A percentile compares a stretch with the other conserved stretches of the same genome.
These are phyloP conservation scores for Mycena galericulata DNA, from an alignment of 768 basidiomycete genomes.

Conservation along the genomic window DNA sequence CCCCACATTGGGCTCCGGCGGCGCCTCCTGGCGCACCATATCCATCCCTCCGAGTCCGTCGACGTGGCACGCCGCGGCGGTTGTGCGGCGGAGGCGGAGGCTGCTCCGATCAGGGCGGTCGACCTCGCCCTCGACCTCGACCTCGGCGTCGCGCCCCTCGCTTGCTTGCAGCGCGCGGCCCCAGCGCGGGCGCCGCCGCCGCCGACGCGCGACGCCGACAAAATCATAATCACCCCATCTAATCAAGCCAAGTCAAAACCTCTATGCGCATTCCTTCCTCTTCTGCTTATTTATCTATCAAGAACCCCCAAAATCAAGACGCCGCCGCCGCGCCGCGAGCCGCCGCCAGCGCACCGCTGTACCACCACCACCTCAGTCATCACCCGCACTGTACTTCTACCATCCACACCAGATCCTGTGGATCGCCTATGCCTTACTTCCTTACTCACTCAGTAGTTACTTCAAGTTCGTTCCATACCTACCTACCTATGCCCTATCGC, in stretches of 20 bases:
- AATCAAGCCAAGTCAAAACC: neutral
- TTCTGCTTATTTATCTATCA: neutral
- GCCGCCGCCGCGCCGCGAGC: neutral
- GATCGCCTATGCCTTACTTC: too few relatives aligned
- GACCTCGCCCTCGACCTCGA: neutral
- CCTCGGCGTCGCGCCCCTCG: neutral
- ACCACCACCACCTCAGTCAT: constrained; percentile 4
- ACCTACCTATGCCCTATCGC: too few relatives aligned
- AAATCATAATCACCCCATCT: too few relatives aligned
- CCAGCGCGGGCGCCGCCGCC: too few relatives aligned
- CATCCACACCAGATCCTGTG: constrained; percentile 2
- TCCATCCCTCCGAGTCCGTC: neutral
- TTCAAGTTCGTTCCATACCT: too few relatives aligned
- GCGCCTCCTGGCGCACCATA: neutral
- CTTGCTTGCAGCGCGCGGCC: too few relatives aligned
- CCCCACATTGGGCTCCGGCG: too few relatives aligned
- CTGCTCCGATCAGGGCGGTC: neutral
- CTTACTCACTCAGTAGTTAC: too few relatives aligned
- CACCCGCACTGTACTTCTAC: constrained; percentile 7
- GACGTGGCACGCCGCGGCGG: constrained; percentile 14
- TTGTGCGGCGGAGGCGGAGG: neutral
- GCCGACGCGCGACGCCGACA: neutral
- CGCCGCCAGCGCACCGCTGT: neutral
- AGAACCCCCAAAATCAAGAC: neutral
- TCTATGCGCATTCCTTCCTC: neutral